Base-by-base conservation (phyloP, 352 stramenopile species). In the Phytophthora capsici region DNA sequence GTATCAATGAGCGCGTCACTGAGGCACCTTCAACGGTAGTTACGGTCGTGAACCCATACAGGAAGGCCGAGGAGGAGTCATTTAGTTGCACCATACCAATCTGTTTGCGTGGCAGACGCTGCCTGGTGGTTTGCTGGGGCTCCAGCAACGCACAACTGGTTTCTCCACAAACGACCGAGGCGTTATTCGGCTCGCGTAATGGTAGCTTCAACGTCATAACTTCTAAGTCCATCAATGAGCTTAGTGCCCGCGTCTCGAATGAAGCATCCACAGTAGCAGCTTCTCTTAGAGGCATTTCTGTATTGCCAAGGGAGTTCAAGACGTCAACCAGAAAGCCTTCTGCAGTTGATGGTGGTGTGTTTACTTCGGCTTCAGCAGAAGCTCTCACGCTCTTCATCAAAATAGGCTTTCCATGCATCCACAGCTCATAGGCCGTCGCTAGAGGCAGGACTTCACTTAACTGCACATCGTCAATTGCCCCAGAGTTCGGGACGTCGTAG, bases 41-140 rank as follows among this genome's bases (percentile, higher is more conserved):
- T 32, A 63, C 56, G 6, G 55, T 68, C 0, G 71, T 77, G 13
- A 70, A 70, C 3, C 71, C 75, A 70, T 77, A 80, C n/a, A 83
- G n/a, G 17, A 83, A 80, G 5, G 57, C 71, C 5, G 60, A 32
- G 44, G 67, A 67, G 23, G 50, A 25, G 4, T 16, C 54, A 3
- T 43, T 52, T 37, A 56, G 47, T 47, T 55, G 36, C 38, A 47
- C 48, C 37, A 82, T 80, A 22, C 56, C 65, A 22, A 78, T 60
- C 53, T 78, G 66, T 45, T 75, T 77, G 26, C 63, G 69, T 9
- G 67, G 67, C 2, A 75, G 36, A 12, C 20, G 36, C n/a, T 50
- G 17, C 25, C 23, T 37, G 6, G 41, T 25, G 17, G 32, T 57
- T 1, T 50, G 6, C 19, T 63, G 38, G 4, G 52, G 52, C 36